These are phyloP conservation scores for Gynostemma pentaphyllum DNA, from an alignment of 306 rosid species.

Conservation along the genomic window DNA sequence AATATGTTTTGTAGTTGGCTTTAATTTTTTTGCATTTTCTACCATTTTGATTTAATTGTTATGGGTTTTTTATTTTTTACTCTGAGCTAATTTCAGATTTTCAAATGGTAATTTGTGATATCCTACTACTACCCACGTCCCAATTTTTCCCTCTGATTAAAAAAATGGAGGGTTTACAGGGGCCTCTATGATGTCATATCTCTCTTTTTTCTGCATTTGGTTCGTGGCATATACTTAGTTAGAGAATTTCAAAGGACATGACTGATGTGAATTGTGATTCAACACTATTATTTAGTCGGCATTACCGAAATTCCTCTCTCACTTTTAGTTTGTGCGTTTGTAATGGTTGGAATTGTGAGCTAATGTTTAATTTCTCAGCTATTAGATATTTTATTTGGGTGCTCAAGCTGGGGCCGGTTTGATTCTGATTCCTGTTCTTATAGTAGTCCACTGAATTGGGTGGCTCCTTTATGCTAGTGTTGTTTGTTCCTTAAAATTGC, in stretches of 20 bases:
- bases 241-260: conserved; percentile 26
- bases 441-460: conserved; percentile 28
- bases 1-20: background rate
- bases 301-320: conserved; percentile 25
- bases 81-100: background rate
- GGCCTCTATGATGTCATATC: conserved; percentile 13
- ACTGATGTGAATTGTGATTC: conserved; percentile 52
- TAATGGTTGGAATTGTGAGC: conserved; percentile 12
- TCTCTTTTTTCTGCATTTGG: conserved; percentile 14
- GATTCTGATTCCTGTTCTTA: conserved; percentile 73
- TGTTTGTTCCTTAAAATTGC: conserved; percentile 26
- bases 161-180: background rate
- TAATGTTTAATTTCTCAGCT: background rate
- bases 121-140: background rate
- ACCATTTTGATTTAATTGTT: background rate
- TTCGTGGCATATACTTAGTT: conserved; percentile 11
- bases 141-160: background rate
- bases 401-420: conserved; percentile 48
- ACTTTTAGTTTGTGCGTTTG: conserved; percentile 23
- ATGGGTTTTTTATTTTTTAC: background rate
- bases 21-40: background rate
- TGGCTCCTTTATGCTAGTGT: conserved; percentile 47
- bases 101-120: background rate
- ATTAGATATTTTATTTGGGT: conserved; percentile 25
- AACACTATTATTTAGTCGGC: conserved; percentile 22